phyloP scores from a whole-genome alignment of 352 stramenopile species.

The Globisporangium echinulatum region DNA sequence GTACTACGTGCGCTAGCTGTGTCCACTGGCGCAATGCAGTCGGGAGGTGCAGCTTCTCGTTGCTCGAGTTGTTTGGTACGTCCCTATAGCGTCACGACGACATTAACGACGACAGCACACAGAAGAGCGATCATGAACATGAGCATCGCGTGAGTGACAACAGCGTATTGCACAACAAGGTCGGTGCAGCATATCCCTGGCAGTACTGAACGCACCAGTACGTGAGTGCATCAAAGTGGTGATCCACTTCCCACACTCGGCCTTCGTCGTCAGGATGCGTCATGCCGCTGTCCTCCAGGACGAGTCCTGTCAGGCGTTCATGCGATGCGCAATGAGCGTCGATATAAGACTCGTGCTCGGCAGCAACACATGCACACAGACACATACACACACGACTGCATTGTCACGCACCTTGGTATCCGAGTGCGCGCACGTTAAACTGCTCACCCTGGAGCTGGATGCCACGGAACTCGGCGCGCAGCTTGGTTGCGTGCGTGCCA shows the following conservation, averaged over 20 bases:
- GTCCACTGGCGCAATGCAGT: slow-evolving; percentile 49
- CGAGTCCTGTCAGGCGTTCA: slow-evolving; percentile 26
- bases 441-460: slow-evolving; percentile 56
- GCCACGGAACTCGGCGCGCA: slow-evolving; percentile 57
- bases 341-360: not conserved
- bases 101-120: slow-evolving; percentile 1
- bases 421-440: slow-evolving; percentile 30
- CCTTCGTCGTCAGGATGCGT: slow-evolving; percentile 52
- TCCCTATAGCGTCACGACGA: slow-evolving; percentile 22
- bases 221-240: slow-evolving; percentile 66
- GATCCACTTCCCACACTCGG: slow-evolving; percentile 69
- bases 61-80: slow-evolving; percentile 45
- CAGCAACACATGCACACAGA: not conserved
- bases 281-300: slow-evolving; percentile 57
- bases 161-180: not conserved
- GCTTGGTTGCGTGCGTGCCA: slow-evolving; percentile 11
- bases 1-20: slow-evolving; percentile 50
- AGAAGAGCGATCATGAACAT: not conserved
- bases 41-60: slow-evolving; percentile 41
- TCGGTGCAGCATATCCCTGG: too few relatives aligned
- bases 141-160: not conserved
- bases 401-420: slow-evolving; percentile 36
- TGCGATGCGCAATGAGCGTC: not conserved
- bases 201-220: slow-evolving; percentile 35
- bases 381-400: not conserved